These are phyloP conservation scores for Aspergillus neotritici DNA, from an alignment of 2,329 filamentous ascomycete genomes.

Conservation along the genomic window DNA sequence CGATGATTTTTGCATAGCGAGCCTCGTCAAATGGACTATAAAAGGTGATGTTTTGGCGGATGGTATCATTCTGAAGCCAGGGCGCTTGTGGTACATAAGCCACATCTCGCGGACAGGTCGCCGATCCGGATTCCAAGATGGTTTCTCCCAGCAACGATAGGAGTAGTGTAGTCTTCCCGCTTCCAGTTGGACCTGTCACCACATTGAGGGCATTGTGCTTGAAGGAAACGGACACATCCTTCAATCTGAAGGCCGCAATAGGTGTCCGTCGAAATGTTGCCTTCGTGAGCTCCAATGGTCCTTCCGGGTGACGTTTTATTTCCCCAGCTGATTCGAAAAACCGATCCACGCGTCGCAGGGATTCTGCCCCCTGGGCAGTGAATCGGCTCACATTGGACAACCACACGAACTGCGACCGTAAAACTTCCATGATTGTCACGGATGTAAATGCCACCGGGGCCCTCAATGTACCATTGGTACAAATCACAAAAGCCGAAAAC, in stretches of 20 bases:
- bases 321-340: conserved; percentile 51
- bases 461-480: conserved; percentile 46
- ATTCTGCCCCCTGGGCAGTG: conserved; percentile 43
- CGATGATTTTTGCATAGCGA: conserved; percentile 56
- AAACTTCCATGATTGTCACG: conserved; percentile 49
- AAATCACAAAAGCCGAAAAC: conserved; percentile 49
- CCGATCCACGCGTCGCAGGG: conserved; percentile 49
- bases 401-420: conserved; percentile 50
- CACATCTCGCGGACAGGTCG: conserved; percentile 47
- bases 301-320: conserved; percentile 45
- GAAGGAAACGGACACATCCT: conserved; percentile 42
- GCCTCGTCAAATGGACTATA: conserved; percentile 50
- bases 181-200: conserved; percentile 51
- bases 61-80: conserved; percentile 62
- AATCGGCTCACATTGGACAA: conserved; percentile 43
- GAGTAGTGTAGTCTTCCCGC: conserved; percentile 54
- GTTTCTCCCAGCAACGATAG: conserved; percentile 24
- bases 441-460: conserved; percentile 57
- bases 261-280: conserved; percentile 49
- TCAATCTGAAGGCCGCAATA: conserved; percentile 47
- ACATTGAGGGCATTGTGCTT: conserved; percentile 52
- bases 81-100: conserved; percentile 57
- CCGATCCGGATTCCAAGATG: conserved; percentile 19
- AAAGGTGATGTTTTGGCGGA: conserved; percentile 61
- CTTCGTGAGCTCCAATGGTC: conserved; percentile 44